Conservation (phyloP, 1,139 yeast genomes). For the Blastobotrys serpentis region DNA sequence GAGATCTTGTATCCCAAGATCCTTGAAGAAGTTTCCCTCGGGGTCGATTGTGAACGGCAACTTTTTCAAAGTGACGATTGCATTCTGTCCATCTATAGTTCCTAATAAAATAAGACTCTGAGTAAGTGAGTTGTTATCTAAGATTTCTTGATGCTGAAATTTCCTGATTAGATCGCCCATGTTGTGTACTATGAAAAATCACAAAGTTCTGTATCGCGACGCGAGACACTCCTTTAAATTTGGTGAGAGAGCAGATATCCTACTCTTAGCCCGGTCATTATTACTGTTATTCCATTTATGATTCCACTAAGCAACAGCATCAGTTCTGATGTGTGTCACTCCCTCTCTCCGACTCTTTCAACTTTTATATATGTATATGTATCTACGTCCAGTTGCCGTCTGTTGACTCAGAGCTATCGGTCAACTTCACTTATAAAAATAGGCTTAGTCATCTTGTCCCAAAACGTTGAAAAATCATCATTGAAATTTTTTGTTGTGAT, state of each 20-base stretch:
- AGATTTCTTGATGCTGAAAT: slow-evolving; percentile 16
- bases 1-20: slow-evolving; percentile 35
- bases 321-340: too few species aligned
- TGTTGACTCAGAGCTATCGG: too few species aligned
- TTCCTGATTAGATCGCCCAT: slow-evolving; percentile 13
- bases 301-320: too few species aligned
- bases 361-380: too few species aligned
- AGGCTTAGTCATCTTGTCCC: neutral
- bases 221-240: neutral
- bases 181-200: neutral
- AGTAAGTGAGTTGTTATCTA: slow-evolving; percentile 46
- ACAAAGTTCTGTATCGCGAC: slow-evolving; percentile 2
- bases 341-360: too few species aligned
- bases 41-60: slow-evolving; percentile 50
- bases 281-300: too few species aligned
- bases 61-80: slow-evolving; percentile 75
- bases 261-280: neutral
- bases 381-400: too few species aligned
- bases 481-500: too few species aligned
- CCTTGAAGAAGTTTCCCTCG: slow-evolving; percentile 22
- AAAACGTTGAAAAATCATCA: neutral
- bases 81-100: slow-evolving; percentile 53
- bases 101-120: slow-evolving; percentile 71
- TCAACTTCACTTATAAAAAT: too few species aligned
- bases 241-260: neutral